Base-by-base conservation (phyloP, 2,329 filamentous ascomycete genomes). In the Sclerotinia minor region DNA sequence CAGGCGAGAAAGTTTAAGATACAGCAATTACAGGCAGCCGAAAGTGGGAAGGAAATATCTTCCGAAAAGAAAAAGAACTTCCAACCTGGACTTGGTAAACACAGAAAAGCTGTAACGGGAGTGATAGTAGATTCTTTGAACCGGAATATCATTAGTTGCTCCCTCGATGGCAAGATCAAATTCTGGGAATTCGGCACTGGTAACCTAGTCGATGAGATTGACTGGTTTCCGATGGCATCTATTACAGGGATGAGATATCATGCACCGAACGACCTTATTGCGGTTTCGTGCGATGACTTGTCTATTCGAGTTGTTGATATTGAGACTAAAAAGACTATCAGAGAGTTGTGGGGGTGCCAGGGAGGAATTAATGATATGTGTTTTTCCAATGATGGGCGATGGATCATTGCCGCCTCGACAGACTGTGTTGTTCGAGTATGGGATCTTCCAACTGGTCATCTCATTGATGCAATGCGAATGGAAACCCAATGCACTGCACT, bases 171-270 rank as follows among this genome's bases (percentile, higher is more conserved):
- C 44, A 96, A 90, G 78, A 85, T 98, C 74, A 98, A 97, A 81
- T 98, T 99, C 77, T 99, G 96, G 96, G 92, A 96, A 72, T 96
- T 99, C 71, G 79, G 88, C n/a, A 92, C 91, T 0, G 95, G 94
- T 9, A 85, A 87, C 55, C 83, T 98, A 3, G 77, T 91, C 15
- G 86, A 94, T 70, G 89, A 97, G 75, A 87, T 98, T 64, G 88
- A 94, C 77, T 96, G 93, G 90, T 87, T 89, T 55, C 87, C 87
- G 4, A 92, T 91, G 84, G 88, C 89, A 5, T 85, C 88, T 57
- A 89, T 96, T 64, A 91, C 87, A 0, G 88, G 86, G 21, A 88
- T 94, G 73, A 88, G 89, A 68, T 95, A 96, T 77, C 94, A 96
- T 76, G 83, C 89, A 5, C 85, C 88, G 3, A 97, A 89, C 74